A percentile compares a stretch with the other conserved stretches of the same genome.
phyloP scores from a whole-genome alignment of 768 basidiomycete genomes.

The Gloeopeniophorella convolvens region DNA sequence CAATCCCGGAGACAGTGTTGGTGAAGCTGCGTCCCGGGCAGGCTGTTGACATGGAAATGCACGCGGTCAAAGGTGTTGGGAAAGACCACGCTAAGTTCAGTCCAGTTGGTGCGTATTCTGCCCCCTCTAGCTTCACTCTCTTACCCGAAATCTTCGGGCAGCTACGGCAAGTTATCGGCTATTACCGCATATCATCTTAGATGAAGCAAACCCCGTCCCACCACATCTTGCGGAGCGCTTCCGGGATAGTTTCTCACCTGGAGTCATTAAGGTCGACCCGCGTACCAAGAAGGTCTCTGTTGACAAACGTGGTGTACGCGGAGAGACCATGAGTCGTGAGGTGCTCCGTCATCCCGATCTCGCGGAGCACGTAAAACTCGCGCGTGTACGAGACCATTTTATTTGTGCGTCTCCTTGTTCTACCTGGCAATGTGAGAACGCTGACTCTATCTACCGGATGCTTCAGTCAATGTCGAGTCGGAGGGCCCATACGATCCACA shows the following conservation, averaged over 20 bases:
- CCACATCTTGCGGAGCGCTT: constrained; percentile 76
- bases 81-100: constrained; percentile 96
- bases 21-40: constrained; percentile 93
- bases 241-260: constrained; percentile 79
- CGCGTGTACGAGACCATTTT: constrained; percentile 86
- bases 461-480: constrained; percentile 79
- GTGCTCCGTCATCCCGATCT: constrained; percentile 92
- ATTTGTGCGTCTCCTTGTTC: constrained; percentile 54
- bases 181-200: constrained; percentile 71
- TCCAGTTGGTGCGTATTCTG: constrained; percentile 67
- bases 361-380: constrained; percentile 71
- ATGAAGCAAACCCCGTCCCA: constrained; percentile 69
- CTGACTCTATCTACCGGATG: constrained; percentile 6
- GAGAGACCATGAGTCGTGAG: constrained; percentile 88
- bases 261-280: constrained; percentile 62
- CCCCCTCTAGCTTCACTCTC: background rate
- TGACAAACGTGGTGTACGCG: constrained; percentile 58
- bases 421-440: background rate
- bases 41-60: constrained; percentile 73
- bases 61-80: constrained; percentile 88
- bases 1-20: constrained; percentile 78
- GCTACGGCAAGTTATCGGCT: constrained; percentile 96
- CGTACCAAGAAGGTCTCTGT: constrained; percentile 54
- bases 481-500: constrained; percentile 86
- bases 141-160: constrained; percentile 26